Conservation (phyloP, 345 rosid genomes). For the Anastatica hierochuntica region DNA sequence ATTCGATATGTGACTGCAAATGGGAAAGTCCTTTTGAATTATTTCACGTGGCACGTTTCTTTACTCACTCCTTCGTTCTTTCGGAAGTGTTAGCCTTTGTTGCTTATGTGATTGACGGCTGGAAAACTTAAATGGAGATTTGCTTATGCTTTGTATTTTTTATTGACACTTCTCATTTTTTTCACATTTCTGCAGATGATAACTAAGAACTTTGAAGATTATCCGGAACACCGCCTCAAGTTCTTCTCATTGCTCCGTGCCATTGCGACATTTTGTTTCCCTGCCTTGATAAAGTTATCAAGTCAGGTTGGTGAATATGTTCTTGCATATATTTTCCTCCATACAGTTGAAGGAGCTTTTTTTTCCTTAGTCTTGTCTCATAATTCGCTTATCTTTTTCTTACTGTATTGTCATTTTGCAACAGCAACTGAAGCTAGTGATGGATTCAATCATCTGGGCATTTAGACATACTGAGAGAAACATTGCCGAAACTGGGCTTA, state of each 20-base stretch:
- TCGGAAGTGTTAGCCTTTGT: not conserved
- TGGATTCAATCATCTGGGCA: conserved; percentile 99
- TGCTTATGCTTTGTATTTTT: not conserved
- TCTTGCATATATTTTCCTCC: conserved; percentile 1
- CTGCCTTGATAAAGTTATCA: conserved; percentile 80
- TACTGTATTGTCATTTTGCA: conserved; percentile 6
- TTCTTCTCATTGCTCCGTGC: conserved; percentile 97
- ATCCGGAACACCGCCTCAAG: conserved; percentile 97
- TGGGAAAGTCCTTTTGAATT: not conserved
- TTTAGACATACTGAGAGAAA: conserved; percentile 99
- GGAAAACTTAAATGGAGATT: not conserved
- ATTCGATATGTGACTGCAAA: not conserved
- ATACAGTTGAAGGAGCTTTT: not conserved
- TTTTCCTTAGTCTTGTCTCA: not conserved
- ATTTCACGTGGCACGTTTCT: not conserved
- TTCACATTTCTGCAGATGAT: conserved; percentile 63
- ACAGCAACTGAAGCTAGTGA: conserved; percentile 95
- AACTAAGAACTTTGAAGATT: conserved; percentile 95
- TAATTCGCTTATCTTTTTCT: not conserved
- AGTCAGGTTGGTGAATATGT: conserved; percentile 61
- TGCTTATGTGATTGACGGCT: not conserved
- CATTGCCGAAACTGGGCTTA: conserved; percentile 96
- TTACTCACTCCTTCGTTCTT: not conserved
- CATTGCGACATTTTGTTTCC: conserved; percentile 89
- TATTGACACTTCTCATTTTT: not conserved